Evolutionary conservation across 345 rosid species (phyloP).

Genomic region (Citropsis articulata): DNA sequence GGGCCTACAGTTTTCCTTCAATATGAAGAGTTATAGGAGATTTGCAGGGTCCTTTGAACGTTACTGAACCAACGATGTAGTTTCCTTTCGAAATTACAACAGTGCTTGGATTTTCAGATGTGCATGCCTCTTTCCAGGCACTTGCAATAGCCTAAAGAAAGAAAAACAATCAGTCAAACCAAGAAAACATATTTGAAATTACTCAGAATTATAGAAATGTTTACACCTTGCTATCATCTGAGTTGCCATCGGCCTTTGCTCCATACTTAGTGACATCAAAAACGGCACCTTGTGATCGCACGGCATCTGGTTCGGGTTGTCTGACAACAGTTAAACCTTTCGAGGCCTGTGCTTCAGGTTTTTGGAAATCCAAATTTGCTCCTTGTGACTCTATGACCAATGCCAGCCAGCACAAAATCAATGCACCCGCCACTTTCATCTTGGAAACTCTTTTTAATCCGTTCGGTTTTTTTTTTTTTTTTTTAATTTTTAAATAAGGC

Average conservation of each 20-base stretch:
- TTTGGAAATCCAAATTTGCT: constrained; percentile 21
- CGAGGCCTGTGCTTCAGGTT: constrained; percentile 31
- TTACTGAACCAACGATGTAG: constrained; percentile 27
- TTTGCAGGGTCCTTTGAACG: constrained; percentile 48
- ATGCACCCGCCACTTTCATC: not conserved
- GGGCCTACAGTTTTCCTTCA: constrained; percentile 43
- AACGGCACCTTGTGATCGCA: not conserved
- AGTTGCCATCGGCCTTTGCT: constrained; percentile 29
- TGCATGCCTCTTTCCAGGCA: constrained; percentile 41
- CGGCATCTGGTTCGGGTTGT: not conserved
- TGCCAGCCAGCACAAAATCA: not conserved
- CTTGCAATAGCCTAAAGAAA: constrained; percentile 28
- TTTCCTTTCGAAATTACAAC: constrained; percentile 38
- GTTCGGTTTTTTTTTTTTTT: not conserved
- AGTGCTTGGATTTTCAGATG: constrained; percentile 18
- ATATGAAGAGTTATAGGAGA: constrained; percentile 28
- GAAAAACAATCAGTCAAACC: not conserved
- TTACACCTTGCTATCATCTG: constrained; percentile 36
- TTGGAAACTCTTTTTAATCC: not conserved
- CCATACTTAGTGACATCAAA: constrained; percentile 33
- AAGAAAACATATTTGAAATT: not conserved
- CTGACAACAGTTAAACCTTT: not conserved
- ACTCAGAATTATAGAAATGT: not conserved
- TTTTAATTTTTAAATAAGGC: not conserved
- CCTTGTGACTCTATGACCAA: not conserved